phyloP scores from a whole-genome alignment of 2,329 filamentous ascomycete species.

The Cladophialophora chaetospira region DNA sequence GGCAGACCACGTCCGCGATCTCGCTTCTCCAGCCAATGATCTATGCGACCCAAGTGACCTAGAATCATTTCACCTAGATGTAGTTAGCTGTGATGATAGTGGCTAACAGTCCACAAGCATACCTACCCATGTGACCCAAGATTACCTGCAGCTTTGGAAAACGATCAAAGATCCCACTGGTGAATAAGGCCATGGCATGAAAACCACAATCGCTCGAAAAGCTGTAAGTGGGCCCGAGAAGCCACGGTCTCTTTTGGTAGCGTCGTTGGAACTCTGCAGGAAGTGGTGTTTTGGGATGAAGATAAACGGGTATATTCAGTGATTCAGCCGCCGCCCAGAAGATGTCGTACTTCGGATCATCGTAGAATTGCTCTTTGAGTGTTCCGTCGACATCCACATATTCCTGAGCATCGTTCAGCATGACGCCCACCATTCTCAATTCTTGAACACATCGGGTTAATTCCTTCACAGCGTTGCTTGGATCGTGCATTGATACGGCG shows the following conservation, averaged over 20 bases:
- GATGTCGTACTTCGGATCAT: conserved; percentile 59
- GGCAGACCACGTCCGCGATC: conserved; percentile 24
- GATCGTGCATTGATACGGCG: conserved; percentile 42
- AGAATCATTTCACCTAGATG: conserved; percentile 12
- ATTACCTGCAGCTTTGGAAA: conserved; percentile 13
- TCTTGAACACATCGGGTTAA: conserved; percentile 52
- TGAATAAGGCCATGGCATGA: conserved; percentile 13
- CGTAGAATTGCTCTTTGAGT: conserved; percentile 47
- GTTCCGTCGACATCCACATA: neutral
- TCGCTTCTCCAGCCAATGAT: conserved; percentile 31
- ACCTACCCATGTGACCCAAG: conserved; percentile 17
- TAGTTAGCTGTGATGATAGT: neutral
- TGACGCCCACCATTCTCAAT: conserved; percentile 14
- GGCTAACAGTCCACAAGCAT: neutral
- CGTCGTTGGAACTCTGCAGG: conserved; percentile 9
- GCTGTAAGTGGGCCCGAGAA: conserved; percentile 28
- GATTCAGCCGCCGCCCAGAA: conserved; percentile 29
- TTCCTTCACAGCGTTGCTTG: conserved; percentile 40
- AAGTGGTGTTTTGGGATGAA: conserved; percentile 25
- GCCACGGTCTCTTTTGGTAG: conserved; percentile 27
- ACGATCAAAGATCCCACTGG: conserved; percentile 14
- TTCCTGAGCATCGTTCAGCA: conserved; percentile 19
- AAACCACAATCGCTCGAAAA: conserved; percentile 28
- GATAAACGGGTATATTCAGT: conserved; percentile 29
- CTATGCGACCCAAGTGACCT: conserved; percentile 11